Evolutionary conservation across 176 grass and related monocot species (phyloP).

Genomic region (barley (Hordeum vulgare)): DNA sequence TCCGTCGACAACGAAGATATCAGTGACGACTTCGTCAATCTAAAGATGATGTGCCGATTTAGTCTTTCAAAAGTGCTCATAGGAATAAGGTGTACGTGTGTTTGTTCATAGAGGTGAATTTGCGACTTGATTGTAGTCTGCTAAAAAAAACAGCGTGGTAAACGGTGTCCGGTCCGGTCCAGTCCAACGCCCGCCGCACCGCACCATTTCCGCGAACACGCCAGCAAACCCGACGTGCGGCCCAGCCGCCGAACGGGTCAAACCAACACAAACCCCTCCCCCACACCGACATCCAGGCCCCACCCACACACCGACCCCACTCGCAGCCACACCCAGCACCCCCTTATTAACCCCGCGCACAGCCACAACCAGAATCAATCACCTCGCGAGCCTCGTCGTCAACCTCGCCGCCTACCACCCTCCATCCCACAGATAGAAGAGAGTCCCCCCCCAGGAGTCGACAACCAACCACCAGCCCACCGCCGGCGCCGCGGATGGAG

Average conservation of each 20-base stretch:
- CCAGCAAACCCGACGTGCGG: background rate
- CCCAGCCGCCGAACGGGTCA: conserved; percentile 1
- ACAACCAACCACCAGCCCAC: background rate
- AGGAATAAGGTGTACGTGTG: too few relatives aligned
- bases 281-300: background rate
- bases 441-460: background rate
- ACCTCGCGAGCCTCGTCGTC: background rate
- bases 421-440: background rate
- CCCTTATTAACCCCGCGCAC: background rate
- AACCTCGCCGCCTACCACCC: background rate
- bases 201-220: conserved; percentile 7
- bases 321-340: background rate
- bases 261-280: background rate
- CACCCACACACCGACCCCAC: background rate
- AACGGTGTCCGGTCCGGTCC: background rate
- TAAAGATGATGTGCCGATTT: too few relatives aligned
- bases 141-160: background rate
- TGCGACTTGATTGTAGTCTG: too few relatives aligned
- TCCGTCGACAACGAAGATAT: too few relatives aligned
- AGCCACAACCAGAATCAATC: too few relatives aligned
- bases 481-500: conserved; percentile 29
- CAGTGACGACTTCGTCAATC: too few relatives aligned
- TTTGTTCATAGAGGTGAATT: too few relatives aligned
- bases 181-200: background rate
- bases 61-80: too few relatives aligned